Evolutionary conservation across 352 stramenopile genomes (phyloP), one percentile per base, ranked within the genome.

Genomic region (Globisporangium nagaii): DNA sequence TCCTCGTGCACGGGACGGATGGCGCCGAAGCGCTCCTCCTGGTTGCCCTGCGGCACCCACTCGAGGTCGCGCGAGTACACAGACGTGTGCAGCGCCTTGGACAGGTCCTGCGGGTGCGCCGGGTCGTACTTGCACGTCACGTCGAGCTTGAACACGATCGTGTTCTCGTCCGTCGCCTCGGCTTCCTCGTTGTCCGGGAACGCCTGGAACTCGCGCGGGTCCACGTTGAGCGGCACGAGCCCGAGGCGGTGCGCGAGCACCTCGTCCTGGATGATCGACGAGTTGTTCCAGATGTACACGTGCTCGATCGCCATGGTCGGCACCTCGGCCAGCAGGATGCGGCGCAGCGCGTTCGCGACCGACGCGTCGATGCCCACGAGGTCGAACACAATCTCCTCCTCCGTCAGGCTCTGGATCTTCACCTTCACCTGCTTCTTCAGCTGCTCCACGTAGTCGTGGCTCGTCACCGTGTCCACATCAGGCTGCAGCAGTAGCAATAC

Each of bases 1-100:
- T 99, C 94, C 65, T 97, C 91, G 47, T 96, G 75, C 6, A 98
- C 88, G 6, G 92, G 90, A 12, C 86, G 74, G 56, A 93, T 93
- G 8, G 67, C 60, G 17, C 75, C 78, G 49, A 96, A 96, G 8
- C 86, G 84, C 61, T 97, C 88, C 56, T 93, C 83, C 62, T 99
- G 96, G 65, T 97, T 96, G 13, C 96, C 96, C 69, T 98, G 95
- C n/a, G 95, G 95, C 22, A 97, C 74, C 95, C 93, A 98, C 56
- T 97, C 83, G n/a, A 99, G 80, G 60, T 98, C 86, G 52, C 86
- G 70, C 12, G 86, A 95, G 70, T 97, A 98, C n/a, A 98, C 90
- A 75, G 53, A 49, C 63, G 39, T 63, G 50, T 48, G 53, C 43
- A 55, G 30, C 24, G 57, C 57, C 28, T 64, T 53, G 12, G 49